A percentile compares a stretch with the other conserved stretches of the same genome.
Evolutionary conservation across 768 basidiomycete species (phyloP).

Genomic region (Tricholoma flavovirens): DNA sequence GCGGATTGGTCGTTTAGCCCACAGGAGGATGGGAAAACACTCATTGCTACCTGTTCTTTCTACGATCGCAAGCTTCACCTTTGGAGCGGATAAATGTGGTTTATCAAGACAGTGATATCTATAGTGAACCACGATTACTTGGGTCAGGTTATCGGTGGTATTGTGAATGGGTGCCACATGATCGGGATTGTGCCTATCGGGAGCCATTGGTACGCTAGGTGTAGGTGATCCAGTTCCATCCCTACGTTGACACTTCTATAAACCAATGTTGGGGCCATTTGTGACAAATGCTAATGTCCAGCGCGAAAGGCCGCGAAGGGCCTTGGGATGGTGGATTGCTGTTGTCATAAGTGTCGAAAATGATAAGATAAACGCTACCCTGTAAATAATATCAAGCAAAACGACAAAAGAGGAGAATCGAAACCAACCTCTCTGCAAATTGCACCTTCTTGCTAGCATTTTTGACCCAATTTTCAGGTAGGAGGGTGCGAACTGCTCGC

Average conservation of each 20-base stretch:
- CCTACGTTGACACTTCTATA: constrained; percentile 42
- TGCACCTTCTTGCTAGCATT: constrained; percentile 35
- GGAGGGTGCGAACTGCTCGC: constrained; percentile 54
- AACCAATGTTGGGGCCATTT: constrained; percentile 50
- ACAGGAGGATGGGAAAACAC: constrained; percentile 29
- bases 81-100: constrained; percentile 57
- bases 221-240: constrained; percentile 4
- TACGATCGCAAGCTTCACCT: constrained; percentile 84
- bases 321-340: constrained; percentile 54
- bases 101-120: background rate
- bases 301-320: constrained; percentile 65
- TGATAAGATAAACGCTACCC: constrained; percentile 56
- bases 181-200: background rate
- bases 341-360: constrained; percentile 61
- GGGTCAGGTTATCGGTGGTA: background rate
- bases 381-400: constrained; percentile 20
- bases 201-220: constrained; percentile 1
- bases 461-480: constrained; percentile 51
- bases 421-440: constrained; percentile 50
- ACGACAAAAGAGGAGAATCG: background rate
- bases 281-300: constrained; percentile 67
- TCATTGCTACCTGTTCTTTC: constrained; percentile 89
- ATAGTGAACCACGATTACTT: background rate
- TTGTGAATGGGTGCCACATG: background rate
- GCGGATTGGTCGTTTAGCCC: constrained; percentile 75